A percentile compares a stretch with the other conserved stretches of the same genome.
Evolutionary conservation across 257 asterid genomes (phyloP).

Genomic region (Paraleonurus japonicus): DNA sequence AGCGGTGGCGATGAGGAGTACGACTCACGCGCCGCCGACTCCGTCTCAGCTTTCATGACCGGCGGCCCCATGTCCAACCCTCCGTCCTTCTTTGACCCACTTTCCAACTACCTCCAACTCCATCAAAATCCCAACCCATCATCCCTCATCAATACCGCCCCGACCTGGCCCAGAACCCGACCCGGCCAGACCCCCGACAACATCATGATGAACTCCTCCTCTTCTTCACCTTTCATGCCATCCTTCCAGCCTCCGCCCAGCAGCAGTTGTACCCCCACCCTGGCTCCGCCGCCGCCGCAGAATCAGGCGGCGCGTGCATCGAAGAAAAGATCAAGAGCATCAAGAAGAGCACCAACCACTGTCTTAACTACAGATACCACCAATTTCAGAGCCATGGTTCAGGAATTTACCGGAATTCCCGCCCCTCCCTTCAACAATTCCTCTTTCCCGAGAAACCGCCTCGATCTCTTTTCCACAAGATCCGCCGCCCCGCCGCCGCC

Average conservation of each 20-base stretch:
- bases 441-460: constrained; percentile 40
- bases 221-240: constrained; percentile 15
- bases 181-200: constrained; percentile 29
- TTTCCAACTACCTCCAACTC: constrained; percentile 42
- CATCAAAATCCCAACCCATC: constrained; percentile 24
- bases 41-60: constrained; percentile 29
- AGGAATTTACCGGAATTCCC: constrained; percentile 91
- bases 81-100: constrained; percentile 43
- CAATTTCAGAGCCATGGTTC: constrained; percentile 98
- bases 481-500: constrained; percentile 41
- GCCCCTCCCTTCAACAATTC: constrained; percentile 66
- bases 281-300: constrained; percentile 14
- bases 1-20: constrained; percentile 76
- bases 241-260: constrained; percentile 15
- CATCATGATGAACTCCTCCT: constrained; percentile 11
- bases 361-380: constrained; percentile 85
- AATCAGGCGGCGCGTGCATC: constrained; percentile 52
- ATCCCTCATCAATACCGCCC: constrained; percentile 9
- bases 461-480: constrained; percentile 57
- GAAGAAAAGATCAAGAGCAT: constrained; percentile 82
- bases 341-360: constrained; percentile 91
- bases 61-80: constrained; percentile 31
- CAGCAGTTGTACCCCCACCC: too few relatives aligned
- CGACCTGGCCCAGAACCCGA: constrained; percentile 43
- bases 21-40: constrained; percentile 70